Percentiles rank a stretch among this genome's conserved stretches.
phyloP scores from a whole-genome alignment of 768 basidiomycete species.

The Coprinellus micaceus region DNA sequence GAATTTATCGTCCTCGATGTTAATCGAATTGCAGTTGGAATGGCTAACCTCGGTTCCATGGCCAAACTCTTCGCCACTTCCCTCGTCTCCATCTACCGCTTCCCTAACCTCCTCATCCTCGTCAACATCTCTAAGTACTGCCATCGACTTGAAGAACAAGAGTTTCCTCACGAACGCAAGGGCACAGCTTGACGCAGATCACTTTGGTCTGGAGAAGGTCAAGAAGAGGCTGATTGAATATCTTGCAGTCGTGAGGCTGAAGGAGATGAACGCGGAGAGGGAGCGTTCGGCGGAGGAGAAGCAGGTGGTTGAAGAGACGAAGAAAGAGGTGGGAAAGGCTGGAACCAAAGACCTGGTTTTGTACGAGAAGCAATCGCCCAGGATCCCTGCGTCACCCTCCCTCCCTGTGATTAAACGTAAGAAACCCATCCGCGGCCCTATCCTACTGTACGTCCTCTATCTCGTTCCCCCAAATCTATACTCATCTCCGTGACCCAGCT shows the following conservation, averaged over 20 bases:
- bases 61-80: constrained; percentile 46
- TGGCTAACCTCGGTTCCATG: constrained; percentile 88
- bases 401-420: constrained; percentile 27
- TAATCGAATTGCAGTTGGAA: constrained; percentile 55
- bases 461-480: neutral
- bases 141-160: constrained; percentile 39
- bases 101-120: constrained; percentile 11
- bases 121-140: constrained; percentile 6
- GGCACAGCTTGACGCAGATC: constrained; percentile 80
- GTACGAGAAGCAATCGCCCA: constrained; percentile 23
- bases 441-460: constrained; percentile 50
- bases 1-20: constrained; percentile 12
- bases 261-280: constrained; percentile 43
- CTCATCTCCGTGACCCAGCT: constrained; percentile 36
- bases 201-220: constrained; percentile 89
- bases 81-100: neutral
- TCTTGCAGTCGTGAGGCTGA: constrained; percentile 75
- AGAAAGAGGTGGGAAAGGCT: constrained; percentile 17
- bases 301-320: constrained; percentile 17
- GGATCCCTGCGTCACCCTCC: constrained; percentile 12
- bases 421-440: constrained; percentile 65
- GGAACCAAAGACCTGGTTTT: constrained; percentile 29
- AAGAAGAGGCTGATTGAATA: constrained; percentile 91
- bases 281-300: constrained; percentile 22
- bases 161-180: constrained; percentile 70